Base-by-base conservation (phyloP, 78 protist genomes). In the Cavenderia fasciculata region DNA sequence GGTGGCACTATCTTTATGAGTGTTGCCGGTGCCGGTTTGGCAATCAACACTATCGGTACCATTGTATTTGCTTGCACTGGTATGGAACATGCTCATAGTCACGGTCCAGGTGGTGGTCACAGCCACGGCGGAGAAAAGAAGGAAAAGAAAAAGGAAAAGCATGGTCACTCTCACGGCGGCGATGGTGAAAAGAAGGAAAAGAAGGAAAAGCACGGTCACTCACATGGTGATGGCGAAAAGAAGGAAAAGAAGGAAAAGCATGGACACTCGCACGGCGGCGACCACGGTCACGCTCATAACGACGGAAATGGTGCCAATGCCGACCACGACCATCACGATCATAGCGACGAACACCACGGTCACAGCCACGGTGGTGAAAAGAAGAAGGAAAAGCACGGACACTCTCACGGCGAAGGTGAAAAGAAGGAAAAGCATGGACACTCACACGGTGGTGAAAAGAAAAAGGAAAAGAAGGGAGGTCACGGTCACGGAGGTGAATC, bases 1-100 rank as follows among this genome's bases (percentile, higher is more conserved):
- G 46, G 44, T 31, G 87, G 93, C 43, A 2, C 66, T 41, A 40
- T 92, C 7, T 66, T 96, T 66, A 73, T 96, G 79, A 51, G 27
- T 16, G 94, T 93, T n/a, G 96, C 96, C 2, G 94, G 77, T 31
- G 68, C 79, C 19, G 97, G 97, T 34, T 87, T 95, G 34, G 65
- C 79, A 36, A 76, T 92, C 76, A 97, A 95, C 59, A 47, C 85
- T 43, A 27, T 84, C 2, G 96, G 96, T 31, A 72, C 96, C 12
- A 12, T 87, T 25, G 69, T 96, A 6, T 92, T 96, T 72, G 74
- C 86, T 11, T 29, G 38, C 21, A 62, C 75, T 8, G 95, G 96
- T 40, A 79, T 74, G 73, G 72, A 74, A 7, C 95, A 92, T 74
- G 86, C 89, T 52, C 95, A 92, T 31, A 38, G 74, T 21, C 95